Base-by-base conservation (phyloP, 495 filamentous ascomycete species). In the Penicillium dipodomyicola region DNA sequence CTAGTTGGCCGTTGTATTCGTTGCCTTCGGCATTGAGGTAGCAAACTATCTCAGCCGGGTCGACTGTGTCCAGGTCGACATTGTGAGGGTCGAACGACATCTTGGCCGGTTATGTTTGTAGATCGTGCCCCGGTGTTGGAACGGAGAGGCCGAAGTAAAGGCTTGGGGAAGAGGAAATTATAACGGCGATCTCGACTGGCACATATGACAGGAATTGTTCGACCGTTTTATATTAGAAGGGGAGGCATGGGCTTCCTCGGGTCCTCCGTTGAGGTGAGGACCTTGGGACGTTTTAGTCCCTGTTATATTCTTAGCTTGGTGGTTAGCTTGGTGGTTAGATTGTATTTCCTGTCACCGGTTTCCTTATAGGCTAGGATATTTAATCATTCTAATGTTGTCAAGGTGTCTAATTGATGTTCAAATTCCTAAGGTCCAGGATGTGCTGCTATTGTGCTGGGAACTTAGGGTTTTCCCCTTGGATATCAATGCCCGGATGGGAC, bases 1-100 rank as follows among this genome's bases (percentile, higher is more conserved):
- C 77, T 3, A 77, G 49, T 10, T 67, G 69, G 45, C 77, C 77
- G 22, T 78, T 65, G 54, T 77, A 80, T 7, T 77, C 75, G 57
- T 77, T 78, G 11, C 56, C 62, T 14, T 58, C 52, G 45, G 55
- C 51, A 19, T 67, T 63, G 20, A 77, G 54, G 56, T 72, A 76
- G 57, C 75, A 77, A 63, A 72, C 52, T 14, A 78, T 50, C 4
- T 76, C 54, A 5, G 60, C 51, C 7, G 62, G 52, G 50, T 75
- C 70, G 3, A 68, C 72, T 1, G 63, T 72, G 30, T 64, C 54
- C 44, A 77, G 67, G 46, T 78, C 61, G 59, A 78, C 74, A 52
- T 66, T 73, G 55, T 60, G 65, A 5, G 75, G 63, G 48, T 77
- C 61, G 54, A 77, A 77, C 5, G 65, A 42, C 68, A 71, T 71